phyloP scores from a whole-genome alignment of 2,329 filamentous ascomycete genomes.

The Lachnum nothofagi region DNA sequence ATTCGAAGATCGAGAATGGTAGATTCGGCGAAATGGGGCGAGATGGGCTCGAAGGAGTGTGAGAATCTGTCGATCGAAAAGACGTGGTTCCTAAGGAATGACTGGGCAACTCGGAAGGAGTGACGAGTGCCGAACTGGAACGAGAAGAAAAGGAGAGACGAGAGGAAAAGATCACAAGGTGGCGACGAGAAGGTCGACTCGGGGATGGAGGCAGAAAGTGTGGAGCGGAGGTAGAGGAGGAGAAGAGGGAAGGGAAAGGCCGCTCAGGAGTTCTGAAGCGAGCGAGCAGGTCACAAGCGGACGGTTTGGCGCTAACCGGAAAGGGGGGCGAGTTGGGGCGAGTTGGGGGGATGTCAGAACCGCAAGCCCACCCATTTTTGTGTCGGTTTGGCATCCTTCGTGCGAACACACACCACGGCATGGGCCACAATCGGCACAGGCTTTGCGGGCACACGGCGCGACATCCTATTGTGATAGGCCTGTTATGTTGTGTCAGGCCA shows the following conservation, averaged over 20 bases:
- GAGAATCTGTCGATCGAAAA: slow-evolving; percentile 18
- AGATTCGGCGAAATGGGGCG: slow-evolving; percentile 14
- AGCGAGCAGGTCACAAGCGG: neutral
- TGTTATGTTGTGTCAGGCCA: too few species aligned
- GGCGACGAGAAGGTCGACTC: slow-evolving; percentile 14
- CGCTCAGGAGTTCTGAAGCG: neutral
- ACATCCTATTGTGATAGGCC: too few species aligned
- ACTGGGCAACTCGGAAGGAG: slow-evolving; percentile 44
- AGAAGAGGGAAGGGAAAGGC: slow-evolving; percentile 1
- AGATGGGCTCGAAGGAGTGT: slow-evolving; percentile 21
- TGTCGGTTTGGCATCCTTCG: too few species aligned
- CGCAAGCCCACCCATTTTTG: neutral
- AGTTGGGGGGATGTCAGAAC: neutral
- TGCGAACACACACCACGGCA: too few species aligned
- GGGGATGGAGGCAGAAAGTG: slow-evolving; percentile 15
- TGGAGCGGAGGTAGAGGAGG: slow-evolving; percentile 5
- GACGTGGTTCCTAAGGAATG: slow-evolving; percentile 33
- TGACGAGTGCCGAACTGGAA: slow-evolving; percentile 42
- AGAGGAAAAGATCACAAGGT: slow-evolving; percentile 26
- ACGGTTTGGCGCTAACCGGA: neutral
- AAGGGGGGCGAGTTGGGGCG: neutral
- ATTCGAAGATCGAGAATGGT: slow-evolving; percentile 5
- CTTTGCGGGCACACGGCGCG: too few species aligned
- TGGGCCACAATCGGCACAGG: too few species aligned
- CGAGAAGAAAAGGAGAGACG: slow-evolving; percentile 29